A percentile compares a stretch with the other conserved stretches of the same genome.
Conservation (phyloP, 768 basidiomycete species). For the Russula brevipes region DNA sequence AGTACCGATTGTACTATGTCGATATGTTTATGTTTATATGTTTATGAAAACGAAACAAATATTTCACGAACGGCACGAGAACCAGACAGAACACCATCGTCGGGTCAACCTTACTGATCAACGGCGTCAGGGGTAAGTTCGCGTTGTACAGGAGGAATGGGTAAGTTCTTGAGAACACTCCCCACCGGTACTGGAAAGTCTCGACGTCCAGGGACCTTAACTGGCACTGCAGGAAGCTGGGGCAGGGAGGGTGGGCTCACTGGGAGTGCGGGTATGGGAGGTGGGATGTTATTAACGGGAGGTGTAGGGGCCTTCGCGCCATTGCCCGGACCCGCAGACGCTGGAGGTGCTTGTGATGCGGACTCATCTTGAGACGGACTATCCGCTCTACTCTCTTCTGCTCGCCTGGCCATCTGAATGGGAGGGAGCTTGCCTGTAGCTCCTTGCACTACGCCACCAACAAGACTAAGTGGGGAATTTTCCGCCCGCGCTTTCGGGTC, state of each 20-base stretch:
- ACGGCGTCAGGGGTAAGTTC: not conserved
- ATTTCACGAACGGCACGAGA: not conserved
- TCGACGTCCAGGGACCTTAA: not conserved
- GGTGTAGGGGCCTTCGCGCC: not conserved
- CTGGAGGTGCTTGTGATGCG: not conserved
- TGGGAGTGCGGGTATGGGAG: not conserved
- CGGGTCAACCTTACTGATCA: not conserved
- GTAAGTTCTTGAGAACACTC: not conserved
- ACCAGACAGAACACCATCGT: not conserved
- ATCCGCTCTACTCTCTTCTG: not conserved
- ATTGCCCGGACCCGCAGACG: not conserved
- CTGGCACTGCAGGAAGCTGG: not conserved
- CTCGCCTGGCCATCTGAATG: not conserved
- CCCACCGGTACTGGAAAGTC: not conserved
- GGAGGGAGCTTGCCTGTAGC: not conserved
- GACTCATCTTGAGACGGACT: not conserved
- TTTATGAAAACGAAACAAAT: not conserved
- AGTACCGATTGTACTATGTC: not conserved
- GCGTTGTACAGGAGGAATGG: not conserved
- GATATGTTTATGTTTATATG: not conserved
- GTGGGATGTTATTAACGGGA: not conserved
- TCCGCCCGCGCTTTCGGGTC: not conserved
- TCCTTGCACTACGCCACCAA: not conserved
- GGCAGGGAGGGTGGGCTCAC: not conserved
- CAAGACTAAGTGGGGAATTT: too few relatives aligned